Evolutionary conservation across 2,329 filamentous ascomycete genomes (phyloP), one percentile per base, ranked within the genome.

Genomic region (Sporothrix phasma): DNA sequence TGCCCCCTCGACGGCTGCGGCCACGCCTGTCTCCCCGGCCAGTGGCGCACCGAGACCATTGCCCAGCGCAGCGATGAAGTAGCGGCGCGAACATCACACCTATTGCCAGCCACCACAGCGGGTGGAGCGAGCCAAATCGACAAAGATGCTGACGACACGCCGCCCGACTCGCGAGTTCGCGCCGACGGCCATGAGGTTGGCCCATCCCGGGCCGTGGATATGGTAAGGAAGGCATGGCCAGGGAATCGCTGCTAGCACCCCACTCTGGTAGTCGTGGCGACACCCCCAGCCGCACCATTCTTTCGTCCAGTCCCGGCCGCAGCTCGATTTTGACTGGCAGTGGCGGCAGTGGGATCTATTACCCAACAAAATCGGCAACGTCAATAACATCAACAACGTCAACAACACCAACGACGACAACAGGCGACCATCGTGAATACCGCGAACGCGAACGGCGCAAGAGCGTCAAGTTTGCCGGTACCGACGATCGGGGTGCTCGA

Each of bases 1-100:
- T 88, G 85, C 67, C 84, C 85, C 1, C 73, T 85, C n/a, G 84
- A 87, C 66, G 84, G 85, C 0, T 88, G 85, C 70, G 81, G 84
- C 3, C 85, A 88, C 69, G 82, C 82, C 31, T 88, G 85, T 66
- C 76, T 87, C 0, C 83, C 84, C 0, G 82, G 83, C 0, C 75
- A 75, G 41, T 85, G 83, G 74, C 78, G 81, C 4, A 75, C 79
- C 6, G 81, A 84, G 68, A 76, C 71, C 1, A 74, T 71, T 29
- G 77, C 76, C 0, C 75, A 75, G 2, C 74, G 77, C 3, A 77
- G 76, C 37, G 82, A 84, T n/a, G 82, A 85, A 64, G 72, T 85
- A 2, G 78, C 76, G 11, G 77, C 81, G 2, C 77, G 74, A 0
- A 64, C 39, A 43, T 63, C 41, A 8, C 51, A 56, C n/a, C 31